Base-by-base conservation (phyloP, 345 rosid species). In the Chamaenerion angustifolium region DNA sequence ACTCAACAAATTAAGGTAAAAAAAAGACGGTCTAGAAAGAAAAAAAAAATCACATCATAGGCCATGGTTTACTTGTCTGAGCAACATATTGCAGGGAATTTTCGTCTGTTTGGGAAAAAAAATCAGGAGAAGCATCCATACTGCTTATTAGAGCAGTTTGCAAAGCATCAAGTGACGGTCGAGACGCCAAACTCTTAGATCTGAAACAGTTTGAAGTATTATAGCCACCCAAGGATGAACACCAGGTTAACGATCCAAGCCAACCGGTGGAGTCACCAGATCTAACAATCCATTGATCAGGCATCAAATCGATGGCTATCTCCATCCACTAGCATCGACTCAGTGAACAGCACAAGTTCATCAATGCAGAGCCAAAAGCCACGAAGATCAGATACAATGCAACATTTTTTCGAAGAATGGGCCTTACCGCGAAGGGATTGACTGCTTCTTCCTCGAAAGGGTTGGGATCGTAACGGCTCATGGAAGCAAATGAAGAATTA, bases 351-450 rank as follows among this genome's bases (percentile, higher is more conserved):
- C 57, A 43, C 19, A 18, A 10, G 14, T 10, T 42, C 48, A 43
- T 18, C 46, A 54, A 54, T 43, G 57, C 40, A 12, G 15, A 15
- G 18, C 13, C 40, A 43, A 43, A 19, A 54, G 15, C 14, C 14
- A 37, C 6, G 31, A 10, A n/a, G 2, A 6, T 4, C 17, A 25
- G 31, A 19, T 19, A 11, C 14, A 10, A 2, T 40, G 16, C 57
- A 6, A 11, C 25, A 43, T 40, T 12, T 40, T 12, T 19, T 25
- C 8, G 27, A 42, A 3, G 51, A 19, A 16, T 14, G 42, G 15
- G 35, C 40, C 76, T 63, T 73, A 93, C 99, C 73, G 96, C 81
- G 63, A 88, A 93, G 56, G 96, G 95, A 73, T 88, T 92, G 61
- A 79, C 79, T 45, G 82, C 86, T 18, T 86, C 95, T 21, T 81